Conservation (phyloP, 2,329 filamentous ascomycete species). For the Calonectria pseudoreteaudii region DNA sequence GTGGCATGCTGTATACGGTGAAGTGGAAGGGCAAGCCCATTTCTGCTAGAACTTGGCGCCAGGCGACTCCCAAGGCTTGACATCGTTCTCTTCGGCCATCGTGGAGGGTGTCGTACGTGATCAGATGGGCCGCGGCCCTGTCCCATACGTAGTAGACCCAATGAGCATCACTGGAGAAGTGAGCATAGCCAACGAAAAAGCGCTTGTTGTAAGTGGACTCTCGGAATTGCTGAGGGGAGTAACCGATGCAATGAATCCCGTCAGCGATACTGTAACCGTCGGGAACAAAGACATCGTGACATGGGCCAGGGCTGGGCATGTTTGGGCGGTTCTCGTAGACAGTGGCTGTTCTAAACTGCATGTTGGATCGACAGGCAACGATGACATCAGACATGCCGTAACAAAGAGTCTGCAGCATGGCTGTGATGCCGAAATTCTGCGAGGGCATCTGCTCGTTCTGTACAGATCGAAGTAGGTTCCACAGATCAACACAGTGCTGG, state of each 20-base stretch:
- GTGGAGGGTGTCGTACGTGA: not conserved
- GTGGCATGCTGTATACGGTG: not conserved
- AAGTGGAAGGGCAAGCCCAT: not conserved
- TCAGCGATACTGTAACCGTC: not conserved
- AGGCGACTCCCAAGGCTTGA: not conserved
- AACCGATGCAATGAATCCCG: not conserved
- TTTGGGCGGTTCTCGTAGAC: not conserved
- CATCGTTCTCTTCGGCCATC: not conserved
- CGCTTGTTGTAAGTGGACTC: not conserved
- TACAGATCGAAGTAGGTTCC: not conserved
- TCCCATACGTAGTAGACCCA: not conserved
- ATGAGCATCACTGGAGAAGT: not conserved
- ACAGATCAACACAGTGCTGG: not conserved
- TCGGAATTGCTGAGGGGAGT: not conserved
- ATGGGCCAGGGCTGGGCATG: not conserved
- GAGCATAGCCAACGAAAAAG: not conserved
- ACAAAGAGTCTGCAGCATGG: not conserved
- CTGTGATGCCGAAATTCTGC: not conserved
- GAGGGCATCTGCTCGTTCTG: not conserved
- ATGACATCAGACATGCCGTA: not conserved
- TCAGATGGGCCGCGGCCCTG: not conserved
- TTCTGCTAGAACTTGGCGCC: not conserved
- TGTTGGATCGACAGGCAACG: not conserved
- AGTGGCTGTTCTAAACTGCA: not conserved
- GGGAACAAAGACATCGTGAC: not conserved